A percentile compares a stretch with the other conserved stretches of the same genome.
Conservation (phyloP, 106 monocot genomes). For the Allium sativum region DNA sequence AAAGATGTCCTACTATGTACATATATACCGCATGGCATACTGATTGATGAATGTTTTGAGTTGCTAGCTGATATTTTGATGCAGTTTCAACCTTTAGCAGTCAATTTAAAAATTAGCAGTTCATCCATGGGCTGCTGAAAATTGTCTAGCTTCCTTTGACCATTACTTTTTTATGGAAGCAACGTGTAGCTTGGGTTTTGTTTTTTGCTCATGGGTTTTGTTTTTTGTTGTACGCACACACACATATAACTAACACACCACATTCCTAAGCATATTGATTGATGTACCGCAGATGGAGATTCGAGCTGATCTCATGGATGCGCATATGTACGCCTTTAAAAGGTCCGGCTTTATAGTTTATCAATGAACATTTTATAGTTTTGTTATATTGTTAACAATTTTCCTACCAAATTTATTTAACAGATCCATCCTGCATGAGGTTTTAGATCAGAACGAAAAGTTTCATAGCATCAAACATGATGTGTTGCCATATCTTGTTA, state of each 20-base stretch:
- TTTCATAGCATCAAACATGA: constrained; percentile 89
- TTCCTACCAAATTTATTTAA: constrained; percentile 3
- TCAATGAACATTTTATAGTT: not conserved
- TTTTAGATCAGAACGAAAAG: constrained; percentile 66
- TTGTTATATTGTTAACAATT: not conserved
- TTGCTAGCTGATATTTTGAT: no score
- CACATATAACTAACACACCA: not conserved
- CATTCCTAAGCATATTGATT: constrained; percentile 2
- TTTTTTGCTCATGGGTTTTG: not conserved
- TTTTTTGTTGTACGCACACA: no score
- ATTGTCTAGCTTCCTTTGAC: no score
- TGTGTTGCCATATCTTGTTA: constrained; percentile 86
- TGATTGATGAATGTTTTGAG: no score
- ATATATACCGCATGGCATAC: no score
- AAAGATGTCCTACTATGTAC: no score
- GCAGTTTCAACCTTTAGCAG: no score
- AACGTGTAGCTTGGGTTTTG: not conserved
- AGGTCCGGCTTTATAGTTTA: constrained; percentile 32
- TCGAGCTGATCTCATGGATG: constrained; percentile 97
- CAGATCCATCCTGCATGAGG: constrained; percentile 69
- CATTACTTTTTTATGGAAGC: no score
- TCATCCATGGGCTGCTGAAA: no score
- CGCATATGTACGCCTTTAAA: constrained; percentile 96
- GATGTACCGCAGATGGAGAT: constrained; percentile 71
- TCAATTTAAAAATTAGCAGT: no score